Conservation (phyloP, 306 rosid genomes). For the Dryas drummondii region DNA sequence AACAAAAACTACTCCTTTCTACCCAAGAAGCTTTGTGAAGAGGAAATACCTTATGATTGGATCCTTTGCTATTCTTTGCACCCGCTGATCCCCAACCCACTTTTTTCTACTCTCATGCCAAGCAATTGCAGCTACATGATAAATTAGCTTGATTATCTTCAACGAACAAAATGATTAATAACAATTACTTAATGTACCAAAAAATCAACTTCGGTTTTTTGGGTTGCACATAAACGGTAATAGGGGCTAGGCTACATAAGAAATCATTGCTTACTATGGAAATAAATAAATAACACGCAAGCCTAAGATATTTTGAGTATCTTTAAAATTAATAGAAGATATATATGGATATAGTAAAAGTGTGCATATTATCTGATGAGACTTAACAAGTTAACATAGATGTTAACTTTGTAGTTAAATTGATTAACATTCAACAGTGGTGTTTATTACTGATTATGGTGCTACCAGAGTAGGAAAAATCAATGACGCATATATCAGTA, state of each 20-base stretch:
- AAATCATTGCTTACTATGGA: neutral
- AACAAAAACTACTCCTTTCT: slow-evolving; percentile 8
- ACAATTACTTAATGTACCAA: neutral
- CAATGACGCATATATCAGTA: neutral
- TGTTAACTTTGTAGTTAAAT: neutral
- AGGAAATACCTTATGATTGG: slow-evolving; percentile 72
- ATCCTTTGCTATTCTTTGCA: slow-evolving; percentile 61
- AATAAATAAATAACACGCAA: neutral
- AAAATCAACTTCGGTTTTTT: neutral
- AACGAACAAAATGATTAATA: neutral
- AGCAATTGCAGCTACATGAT: slow-evolving; percentile 59
- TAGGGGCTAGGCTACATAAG: neutral
- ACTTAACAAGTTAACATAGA: neutral
- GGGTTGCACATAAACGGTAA: neutral
- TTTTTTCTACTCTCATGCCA: slow-evolving; percentile 89
- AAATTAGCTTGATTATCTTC: slow-evolving; percentile 28
- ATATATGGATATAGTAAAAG: neutral
- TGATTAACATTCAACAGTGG: neutral
- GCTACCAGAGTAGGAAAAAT: neutral
- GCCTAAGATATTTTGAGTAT: too few relatives aligned
- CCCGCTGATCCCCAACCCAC: slow-evolving; percentile 70
- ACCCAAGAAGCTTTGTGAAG: neutral
- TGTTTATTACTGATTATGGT: neutral
- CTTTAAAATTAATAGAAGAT: too few relatives aligned
- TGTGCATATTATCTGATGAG: neutral